Percentiles rank a stretch among this genome's conserved stretches.
Evolutionary conservation across 2,329 filamentous ascomycete genomes (phyloP).

Genomic region (Monosporascus sp.): DNA sequence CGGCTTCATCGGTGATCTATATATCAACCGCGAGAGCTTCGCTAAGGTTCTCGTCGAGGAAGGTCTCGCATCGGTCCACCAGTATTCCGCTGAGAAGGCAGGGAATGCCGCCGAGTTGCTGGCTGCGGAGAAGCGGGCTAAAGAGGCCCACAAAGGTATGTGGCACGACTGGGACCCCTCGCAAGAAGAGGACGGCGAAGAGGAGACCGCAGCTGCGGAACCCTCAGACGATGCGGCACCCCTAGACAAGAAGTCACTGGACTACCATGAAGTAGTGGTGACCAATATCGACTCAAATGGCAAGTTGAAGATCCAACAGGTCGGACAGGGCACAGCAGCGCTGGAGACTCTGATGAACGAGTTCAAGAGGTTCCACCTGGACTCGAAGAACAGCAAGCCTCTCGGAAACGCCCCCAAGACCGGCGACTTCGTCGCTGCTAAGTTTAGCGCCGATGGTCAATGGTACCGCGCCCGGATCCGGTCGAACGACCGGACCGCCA

Average conservation of each 20-base stretch:
- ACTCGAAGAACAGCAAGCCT: constrained; percentile 71
- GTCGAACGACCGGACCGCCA: constrained; percentile 85
- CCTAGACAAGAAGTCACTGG: constrained; percentile 62
- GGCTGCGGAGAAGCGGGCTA: constrained; percentile 81
- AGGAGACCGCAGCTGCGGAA: constrained; percentile 46
- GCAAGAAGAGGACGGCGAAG: constrained; percentile 65
- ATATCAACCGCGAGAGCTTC: constrained; percentile 92
- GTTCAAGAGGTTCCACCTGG: constrained; percentile 87
- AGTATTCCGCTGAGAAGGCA: constrained; percentile 92
- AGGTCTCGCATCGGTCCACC: constrained; percentile 85
- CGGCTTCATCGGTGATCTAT: constrained; percentile 93
- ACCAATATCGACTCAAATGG: constrained; percentile 83
- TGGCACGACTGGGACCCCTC: constrained; percentile 96
- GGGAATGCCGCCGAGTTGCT: constrained; percentile 85
- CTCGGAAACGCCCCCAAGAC: constrained; percentile 77
- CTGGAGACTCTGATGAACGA: constrained; percentile 85
- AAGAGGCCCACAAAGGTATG: constrained; percentile 79
- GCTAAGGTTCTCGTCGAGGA: constrained; percentile 91
- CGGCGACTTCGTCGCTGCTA: constrained; percentile 85
- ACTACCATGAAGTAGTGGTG: constrained; percentile 91
- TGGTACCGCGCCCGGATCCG: constrained; percentile 94
- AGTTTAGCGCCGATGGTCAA: constrained; percentile 81
- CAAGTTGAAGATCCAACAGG: constrained; percentile 84
- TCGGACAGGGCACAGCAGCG: constrained; percentile 79
- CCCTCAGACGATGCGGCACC: constrained; percentile 47